Percentiles rank a stretch among this genome's conserved stretches.
Evolutionary conservation across 2,329 filamentous ascomycete genomes (phyloP).

Genomic region (Ophiocordyceps robertsii): DNA sequence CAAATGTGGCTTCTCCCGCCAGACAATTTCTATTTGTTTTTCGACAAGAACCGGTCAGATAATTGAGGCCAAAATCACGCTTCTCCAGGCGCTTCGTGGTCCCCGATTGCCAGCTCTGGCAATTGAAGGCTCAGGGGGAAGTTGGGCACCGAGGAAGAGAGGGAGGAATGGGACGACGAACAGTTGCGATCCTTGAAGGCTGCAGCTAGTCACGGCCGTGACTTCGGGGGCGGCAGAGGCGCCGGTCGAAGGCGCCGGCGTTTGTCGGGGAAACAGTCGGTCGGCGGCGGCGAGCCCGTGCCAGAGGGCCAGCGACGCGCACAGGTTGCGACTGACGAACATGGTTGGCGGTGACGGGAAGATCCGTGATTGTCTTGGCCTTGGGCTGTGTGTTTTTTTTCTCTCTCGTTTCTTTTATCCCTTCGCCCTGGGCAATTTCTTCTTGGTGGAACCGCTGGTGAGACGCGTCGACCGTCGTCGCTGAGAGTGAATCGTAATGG

Average conservation of each 20-base stretch:
- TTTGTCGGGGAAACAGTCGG: constrained; percentile 16
- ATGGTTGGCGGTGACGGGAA: background rate
- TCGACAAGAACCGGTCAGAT: background rate
- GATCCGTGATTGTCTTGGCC: background rate
- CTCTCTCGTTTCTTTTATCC: background rate
- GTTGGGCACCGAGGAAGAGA: background rate
- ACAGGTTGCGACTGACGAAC: background rate
- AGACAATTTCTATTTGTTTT: constrained; percentile 27
- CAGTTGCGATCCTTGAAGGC: constrained; percentile 26
- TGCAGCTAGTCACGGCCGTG: constrained; percentile 26
- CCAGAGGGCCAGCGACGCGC: constrained; percentile 5
- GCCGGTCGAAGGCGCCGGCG: constrained; percentile 14
- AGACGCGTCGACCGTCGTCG: too few relatives aligned
- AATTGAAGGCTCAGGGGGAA: background rate
- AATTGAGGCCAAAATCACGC: background rate
- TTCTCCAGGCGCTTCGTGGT: too few relatives aligned
- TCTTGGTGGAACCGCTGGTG: too few relatives aligned
- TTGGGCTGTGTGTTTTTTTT: background rate
- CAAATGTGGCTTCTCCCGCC: constrained; percentile 27
- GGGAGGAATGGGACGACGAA: constrained; percentile 11
- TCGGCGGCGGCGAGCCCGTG: constrained; percentile 6
- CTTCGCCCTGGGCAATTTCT: background rate
- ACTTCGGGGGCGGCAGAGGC: constrained; percentile 10
- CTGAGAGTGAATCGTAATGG: too few relatives aligned
- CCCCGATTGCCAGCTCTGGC: too few relatives aligned